Conservation (phyloP, 2,329 filamentous ascomycete genomes). For the Trichoderma brevicompactum region DNA sequence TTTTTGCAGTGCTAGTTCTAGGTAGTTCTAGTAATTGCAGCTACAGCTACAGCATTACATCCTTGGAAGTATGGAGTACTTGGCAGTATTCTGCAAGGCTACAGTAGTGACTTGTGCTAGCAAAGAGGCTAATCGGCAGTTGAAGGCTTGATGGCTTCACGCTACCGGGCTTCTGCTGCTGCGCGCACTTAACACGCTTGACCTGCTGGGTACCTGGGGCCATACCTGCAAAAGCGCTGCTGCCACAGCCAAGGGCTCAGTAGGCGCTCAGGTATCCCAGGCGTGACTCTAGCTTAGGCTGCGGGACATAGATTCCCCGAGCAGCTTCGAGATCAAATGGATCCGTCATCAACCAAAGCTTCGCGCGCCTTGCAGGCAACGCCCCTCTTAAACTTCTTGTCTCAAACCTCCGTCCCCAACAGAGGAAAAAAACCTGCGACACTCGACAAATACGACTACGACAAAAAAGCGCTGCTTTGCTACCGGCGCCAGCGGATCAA, state of each 20-base stretch:
- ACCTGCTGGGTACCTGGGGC: constrained; percentile 13
- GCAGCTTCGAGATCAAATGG: not conserved
- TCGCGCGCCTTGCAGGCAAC: not conserved
- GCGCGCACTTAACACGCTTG: not conserved
- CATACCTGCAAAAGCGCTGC: not conserved
- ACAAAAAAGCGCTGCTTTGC: no score
- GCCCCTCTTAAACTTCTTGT: constrained; percentile 11
- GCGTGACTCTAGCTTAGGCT: constrained; percentile 3
- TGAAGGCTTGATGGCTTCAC: no score
- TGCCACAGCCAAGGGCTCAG: not conserved
- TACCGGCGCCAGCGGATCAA: not conserved
- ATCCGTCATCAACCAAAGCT: constrained; percentile 8
- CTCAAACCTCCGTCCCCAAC: not conserved
- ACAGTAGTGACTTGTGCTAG: no score
- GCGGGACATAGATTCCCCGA: constrained; percentile 27
- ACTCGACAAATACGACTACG: no score
- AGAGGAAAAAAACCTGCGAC: not conserved
- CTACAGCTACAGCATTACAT: no score
- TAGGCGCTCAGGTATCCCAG: not conserved
- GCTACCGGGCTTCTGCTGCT: not conserved
- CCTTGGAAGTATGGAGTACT: no score
- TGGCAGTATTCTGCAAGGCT: no score
- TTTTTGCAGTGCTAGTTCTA: no score
- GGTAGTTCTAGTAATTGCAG: no score
- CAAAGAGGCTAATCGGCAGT: no score